These are phyloP conservation scores for Ambrosia artemisiifolia DNA, from an alignment of 129 eudicot species.

Conservation along the genomic window DNA sequence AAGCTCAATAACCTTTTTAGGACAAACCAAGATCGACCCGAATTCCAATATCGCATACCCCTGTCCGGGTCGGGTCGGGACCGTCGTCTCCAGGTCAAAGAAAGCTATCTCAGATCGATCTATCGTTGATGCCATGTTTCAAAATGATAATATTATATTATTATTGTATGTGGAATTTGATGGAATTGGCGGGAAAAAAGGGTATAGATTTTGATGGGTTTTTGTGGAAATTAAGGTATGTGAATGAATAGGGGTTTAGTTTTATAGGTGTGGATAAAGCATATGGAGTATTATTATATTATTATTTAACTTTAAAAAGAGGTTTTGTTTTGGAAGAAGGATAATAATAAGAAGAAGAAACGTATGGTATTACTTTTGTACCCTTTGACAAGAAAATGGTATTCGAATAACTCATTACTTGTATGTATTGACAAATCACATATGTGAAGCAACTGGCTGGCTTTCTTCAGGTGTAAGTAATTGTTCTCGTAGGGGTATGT, in stretches of 20 bases:
- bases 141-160: not conserved
- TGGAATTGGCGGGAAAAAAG: not conserved
- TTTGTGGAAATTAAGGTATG: too few species aligned
- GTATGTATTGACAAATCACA: not conserved
- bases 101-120: constrained; percentile 75
- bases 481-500: not conserved
- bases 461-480: not conserved
- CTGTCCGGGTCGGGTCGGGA: constrained; percentile 75
- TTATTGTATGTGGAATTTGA: not conserved
- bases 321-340: constrained; percentile 18
- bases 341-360: constrained; percentile 22
- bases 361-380: constrained; percentile 33
- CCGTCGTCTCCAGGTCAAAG: constrained; percentile 88
- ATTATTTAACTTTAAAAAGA: constrained; percentile 14
- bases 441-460: too few species aligned
- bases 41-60: constrained; percentile 71
- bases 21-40: constrained; percentile 95
- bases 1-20: constrained; percentile 84
- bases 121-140: constrained; percentile 20
- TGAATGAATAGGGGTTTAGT: constrained; percentile 4
- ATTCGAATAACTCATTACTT: not conserved
- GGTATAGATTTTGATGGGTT: too few species aligned
- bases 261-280: too few species aligned
- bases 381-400: constrained; percentile 32
- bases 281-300: too few species aligned